A percentile compares a stretch with the other conserved stretches of the same genome.
Conservation (phyloP, 2,329 filamentous ascomycete genomes). For the Clarireedia hainanense region DNA sequence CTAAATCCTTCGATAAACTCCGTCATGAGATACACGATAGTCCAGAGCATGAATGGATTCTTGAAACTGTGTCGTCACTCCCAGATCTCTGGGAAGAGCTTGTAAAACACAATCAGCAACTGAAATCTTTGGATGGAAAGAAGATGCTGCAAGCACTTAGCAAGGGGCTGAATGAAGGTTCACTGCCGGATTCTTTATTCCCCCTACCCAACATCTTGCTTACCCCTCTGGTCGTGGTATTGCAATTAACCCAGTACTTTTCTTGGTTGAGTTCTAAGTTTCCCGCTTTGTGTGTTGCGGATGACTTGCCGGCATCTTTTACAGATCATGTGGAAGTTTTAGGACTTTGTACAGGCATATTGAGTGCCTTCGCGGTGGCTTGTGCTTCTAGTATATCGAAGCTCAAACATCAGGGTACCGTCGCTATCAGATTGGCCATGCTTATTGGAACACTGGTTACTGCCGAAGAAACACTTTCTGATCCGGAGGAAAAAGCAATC, state of each 20-base stretch:
- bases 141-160: conserved; percentile 12
- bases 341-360: conserved; percentile 35
- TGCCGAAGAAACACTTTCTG: conserved; percentile 24
- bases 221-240: conserved; percentile 32
- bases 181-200: conserved; percentile 5
- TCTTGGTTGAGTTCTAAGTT: conserved; percentile 24
- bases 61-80: conserved; percentile 14
- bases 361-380: conserved; percentile 33
- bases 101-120: conserved; percentile 11
- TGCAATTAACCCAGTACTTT: conserved; percentile 32
- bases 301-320: not conserved
- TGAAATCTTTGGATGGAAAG: conserved; percentile 10
- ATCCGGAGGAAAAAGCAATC: conserved; percentile 13
- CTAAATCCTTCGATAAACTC: not conserved
- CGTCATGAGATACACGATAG: not conserved
- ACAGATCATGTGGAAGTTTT: conserved; percentile 17
- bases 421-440: conserved; percentile 33
- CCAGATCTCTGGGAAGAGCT: conserved; percentile 14
- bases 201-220: conserved; percentile 30
- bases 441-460: conserved; percentile 33
- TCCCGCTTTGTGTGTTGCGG: not conserved
- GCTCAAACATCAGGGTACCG: conserved; percentile 30
- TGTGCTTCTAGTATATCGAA: conserved; percentile 23
- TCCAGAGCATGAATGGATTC: not conserved
- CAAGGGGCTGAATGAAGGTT: conserved; percentile 14